A percentile compares a stretch with the other conserved stretches of the same genome.
Evolutionary conservation across 1,284 basidiomycete genomes (phyloP).

Genomic region (Ustilago bromivora): DNA sequence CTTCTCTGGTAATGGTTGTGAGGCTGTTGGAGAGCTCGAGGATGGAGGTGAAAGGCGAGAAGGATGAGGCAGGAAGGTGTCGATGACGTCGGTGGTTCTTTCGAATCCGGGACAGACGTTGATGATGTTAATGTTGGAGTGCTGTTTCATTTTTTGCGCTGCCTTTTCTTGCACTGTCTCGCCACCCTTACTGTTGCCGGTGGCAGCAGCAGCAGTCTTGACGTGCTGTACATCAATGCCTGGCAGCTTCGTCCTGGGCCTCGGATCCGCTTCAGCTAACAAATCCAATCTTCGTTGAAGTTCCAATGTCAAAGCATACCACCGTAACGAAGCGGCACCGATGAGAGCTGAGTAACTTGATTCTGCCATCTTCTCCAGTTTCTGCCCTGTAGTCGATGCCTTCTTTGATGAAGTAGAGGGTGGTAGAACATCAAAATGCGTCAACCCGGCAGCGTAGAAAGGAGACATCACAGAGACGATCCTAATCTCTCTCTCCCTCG

Average conservation of each 20-base stretch:
- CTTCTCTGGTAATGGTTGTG: not conserved
- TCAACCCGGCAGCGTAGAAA: conserved; percentile 61
- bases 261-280: conserved; percentile 58
- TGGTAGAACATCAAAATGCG: conserved; percentile 39
- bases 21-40: not conserved
- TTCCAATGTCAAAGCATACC: conserved; percentile 54
- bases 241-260: conserved; percentile 54
- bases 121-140: conserved; percentile 58
- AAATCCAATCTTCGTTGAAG: conserved; percentile 59
- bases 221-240: conserved; percentile 47
- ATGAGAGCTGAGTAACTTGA: conserved; percentile 24
- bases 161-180: conserved; percentile 7
- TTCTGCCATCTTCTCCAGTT: conserved; percentile 15
- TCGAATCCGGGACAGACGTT: conserved; percentile 67
- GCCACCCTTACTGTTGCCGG: not conserved
- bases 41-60: not conserved
- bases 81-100: conserved; percentile 45
- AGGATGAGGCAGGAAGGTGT: conserved; percentile 30
- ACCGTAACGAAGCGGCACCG: conserved; percentile 51
- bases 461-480: conserved; percentile 60
- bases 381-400: not conserved
- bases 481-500: conserved; percentile 58
- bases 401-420: not conserved
- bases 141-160: conserved; percentile 21
- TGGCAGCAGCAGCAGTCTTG: not conserved